phyloP scores from a whole-genome alignment of 2,329 filamentous ascomycete species.

The Penicillium sp. region DNA sequence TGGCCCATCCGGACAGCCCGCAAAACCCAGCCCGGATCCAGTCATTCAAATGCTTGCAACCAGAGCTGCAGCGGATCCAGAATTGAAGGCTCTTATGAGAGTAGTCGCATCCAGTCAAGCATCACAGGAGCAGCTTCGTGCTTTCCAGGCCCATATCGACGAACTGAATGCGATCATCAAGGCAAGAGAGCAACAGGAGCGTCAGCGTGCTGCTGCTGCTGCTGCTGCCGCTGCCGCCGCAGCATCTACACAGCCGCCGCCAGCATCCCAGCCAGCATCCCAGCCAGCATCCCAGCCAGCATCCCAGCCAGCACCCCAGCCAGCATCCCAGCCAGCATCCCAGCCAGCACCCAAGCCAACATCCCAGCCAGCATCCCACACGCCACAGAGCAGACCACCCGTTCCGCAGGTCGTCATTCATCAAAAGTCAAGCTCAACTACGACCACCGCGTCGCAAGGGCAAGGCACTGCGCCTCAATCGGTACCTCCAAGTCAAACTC shows the following conservation, averaged over 20 bases:
- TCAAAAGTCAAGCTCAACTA: conserved; percentile 30
- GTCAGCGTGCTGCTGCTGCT: conserved; percentile 26
- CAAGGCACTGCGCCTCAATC: conserved; percentile 25
- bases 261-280: not conserved
- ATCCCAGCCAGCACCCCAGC: conserved; percentile 2
- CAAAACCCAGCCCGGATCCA: conserved; percentile 53
- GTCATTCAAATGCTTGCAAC: conserved; percentile 59
- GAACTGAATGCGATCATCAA: conserved; percentile 56
- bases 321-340: not conserved
- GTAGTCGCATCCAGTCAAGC: conserved; percentile 56
- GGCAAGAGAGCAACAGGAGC: conserved; percentile 47
- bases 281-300: conserved; percentile 5
- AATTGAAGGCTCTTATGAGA: conserved; percentile 56
- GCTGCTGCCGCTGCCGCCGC: conserved; percentile 14
- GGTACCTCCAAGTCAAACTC: conserved; percentile 17
- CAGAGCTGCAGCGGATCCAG: conserved; percentile 52
- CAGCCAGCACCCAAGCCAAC: conserved; percentile 4
- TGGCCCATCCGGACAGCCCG: conserved; percentile 38
- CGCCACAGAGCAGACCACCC: conserved; percentile 14
- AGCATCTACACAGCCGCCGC: conserved; percentile 12
- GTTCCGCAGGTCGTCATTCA: conserved; percentile 31
- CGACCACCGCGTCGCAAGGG: conserved; percentile 23
- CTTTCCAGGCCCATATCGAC: conserved; percentile 56
- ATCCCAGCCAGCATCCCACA: conserved; percentile 19
- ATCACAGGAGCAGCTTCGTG: conserved; percentile 52